Conservation (phyloP, 1,139 yeast genomes). For the Oligophagozyma castellii region DNA sequence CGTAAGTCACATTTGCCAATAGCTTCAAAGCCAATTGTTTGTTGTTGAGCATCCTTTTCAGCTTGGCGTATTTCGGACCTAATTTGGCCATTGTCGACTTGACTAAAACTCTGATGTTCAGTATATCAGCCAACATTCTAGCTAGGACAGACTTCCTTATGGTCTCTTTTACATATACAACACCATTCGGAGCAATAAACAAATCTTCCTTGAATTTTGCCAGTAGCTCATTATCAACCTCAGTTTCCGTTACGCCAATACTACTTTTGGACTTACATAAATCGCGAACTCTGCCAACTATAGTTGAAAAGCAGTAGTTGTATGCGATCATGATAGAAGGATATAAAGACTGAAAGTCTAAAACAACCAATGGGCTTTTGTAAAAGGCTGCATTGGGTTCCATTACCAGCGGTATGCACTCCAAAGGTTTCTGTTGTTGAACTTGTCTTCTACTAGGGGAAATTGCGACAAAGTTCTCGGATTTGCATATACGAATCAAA, state of each 20-base stretch:
- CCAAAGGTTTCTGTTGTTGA: conserved; percentile 72
- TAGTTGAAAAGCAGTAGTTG: conserved; percentile 82
- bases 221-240: conserved; percentile 44
- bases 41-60: conserved; percentile 51
- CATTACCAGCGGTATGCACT: conserved; percentile 80
- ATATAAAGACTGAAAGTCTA: conserved; percentile 87
- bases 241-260: conserved; percentile 38
- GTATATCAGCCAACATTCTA: conserved; percentile 70
- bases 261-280: conserved; percentile 35
- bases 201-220: conserved; percentile 40
- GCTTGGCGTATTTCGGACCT: conserved; percentile 16
- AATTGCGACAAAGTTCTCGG: conserved; percentile 55
- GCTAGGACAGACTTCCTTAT: conserved; percentile 65
- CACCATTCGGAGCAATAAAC: conserved; percentile 74
- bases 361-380: conserved; percentile 75
- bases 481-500: conserved; percentile 56
- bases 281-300: conserved; percentile 55
- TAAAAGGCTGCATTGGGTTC: conserved; percentile 81
- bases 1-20: conserved; percentile 92
- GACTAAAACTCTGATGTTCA: conserved; percentile 67
- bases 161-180: conserved; percentile 52
- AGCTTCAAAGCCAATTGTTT: conserved; percentile 78
- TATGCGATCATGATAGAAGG: conserved; percentile 89
- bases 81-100: conserved; percentile 57
- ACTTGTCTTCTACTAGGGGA: conserved; percentile 80